A percentile compares a stretch with the other conserved stretches of the same genome.
Conservation (phyloP, 805 yeast genomes). For the Kazachstania psychrophila region DNA sequence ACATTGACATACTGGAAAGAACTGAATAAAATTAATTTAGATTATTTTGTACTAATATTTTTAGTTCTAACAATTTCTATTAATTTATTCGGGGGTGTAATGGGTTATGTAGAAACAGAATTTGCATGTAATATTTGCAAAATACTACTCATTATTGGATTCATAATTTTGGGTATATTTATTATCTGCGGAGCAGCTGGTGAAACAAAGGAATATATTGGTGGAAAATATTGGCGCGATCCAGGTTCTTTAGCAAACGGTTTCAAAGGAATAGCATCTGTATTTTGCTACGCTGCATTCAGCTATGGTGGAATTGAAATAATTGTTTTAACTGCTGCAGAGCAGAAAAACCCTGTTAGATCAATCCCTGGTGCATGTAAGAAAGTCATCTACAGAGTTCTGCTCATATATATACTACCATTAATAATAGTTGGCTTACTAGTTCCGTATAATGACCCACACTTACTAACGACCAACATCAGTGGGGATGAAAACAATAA, state of each 20-base stretch:
- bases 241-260: conserved; percentile 49
- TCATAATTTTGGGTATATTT: conserved; percentile 42
- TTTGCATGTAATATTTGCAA: conserved; percentile 39
- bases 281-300: conserved; percentile 64
- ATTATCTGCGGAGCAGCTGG: conserved; percentile 41
- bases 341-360: conserved; percentile 41
- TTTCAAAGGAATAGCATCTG: conserved; percentile 54
- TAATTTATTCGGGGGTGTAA: conserved; percentile 45
- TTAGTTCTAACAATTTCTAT: conserved; percentile 34
- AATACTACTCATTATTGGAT: conserved; percentile 36
- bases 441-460: conserved; percentile 53
- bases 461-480: conserved; percentile 38
- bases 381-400: conserved; percentile 49
- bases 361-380: conserved; percentile 54
- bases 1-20: conserved; percentile 40
- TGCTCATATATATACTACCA: conserved; percentile 47
- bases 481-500: conserved; percentile 36
- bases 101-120: conserved; percentile 48
- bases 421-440: conserved; percentile 52
- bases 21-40: conserved; percentile 14
- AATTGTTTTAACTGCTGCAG: conserved; percentile 64
- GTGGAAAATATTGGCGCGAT: conserved; percentile 38
- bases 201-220: conserved; percentile 32
- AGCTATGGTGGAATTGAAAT: conserved; percentile 65
- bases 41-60: conserved; percentile 22